Conservation (phyloP, 208 protist species). For the Trypanosoma cruzi region DNA sequence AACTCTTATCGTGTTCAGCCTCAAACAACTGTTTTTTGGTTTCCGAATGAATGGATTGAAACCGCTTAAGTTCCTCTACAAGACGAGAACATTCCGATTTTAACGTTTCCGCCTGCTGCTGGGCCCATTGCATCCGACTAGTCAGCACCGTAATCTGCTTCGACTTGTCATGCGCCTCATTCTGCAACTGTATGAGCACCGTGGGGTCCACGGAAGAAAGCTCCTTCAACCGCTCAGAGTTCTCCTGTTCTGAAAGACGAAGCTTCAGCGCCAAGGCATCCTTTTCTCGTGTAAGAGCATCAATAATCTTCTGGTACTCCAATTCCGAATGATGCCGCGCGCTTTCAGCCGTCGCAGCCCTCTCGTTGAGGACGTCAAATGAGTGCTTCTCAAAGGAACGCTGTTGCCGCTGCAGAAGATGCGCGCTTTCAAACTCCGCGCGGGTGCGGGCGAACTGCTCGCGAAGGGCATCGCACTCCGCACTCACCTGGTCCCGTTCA, state of each 20-base stretch:
- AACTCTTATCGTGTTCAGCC: constrained; percentile 58
- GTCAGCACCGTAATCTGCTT: constrained; percentile 60
- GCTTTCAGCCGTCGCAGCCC: constrained; percentile 13
- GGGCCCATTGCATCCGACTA: constrained; percentile 60
- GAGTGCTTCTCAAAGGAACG: constrained; percentile 23
- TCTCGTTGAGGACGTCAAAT: constrained; percentile 14
- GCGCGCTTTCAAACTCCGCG: constrained; percentile 35
- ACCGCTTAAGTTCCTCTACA: constrained; percentile 58
- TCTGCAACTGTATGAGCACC: constrained; percentile 47
- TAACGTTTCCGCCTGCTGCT: constrained; percentile 69
- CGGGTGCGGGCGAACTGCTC: constrained; percentile 40
- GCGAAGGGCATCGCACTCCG: constrained; percentile 30
- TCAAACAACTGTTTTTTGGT: constrained; percentile 61
- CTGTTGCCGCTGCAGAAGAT: constrained; percentile 21
- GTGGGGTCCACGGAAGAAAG: constrained; percentile 32
- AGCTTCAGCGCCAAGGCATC: constrained; percentile 47
- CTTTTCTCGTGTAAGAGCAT: constrained; percentile 49
- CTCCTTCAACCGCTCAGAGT: neutral
- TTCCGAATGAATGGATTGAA: constrained; percentile 44
- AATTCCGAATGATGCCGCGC: constrained; percentile 38
- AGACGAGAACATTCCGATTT: constrained; percentile 73
- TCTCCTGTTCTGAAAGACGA: constrained; percentile 22
- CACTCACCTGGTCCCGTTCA: constrained; percentile 14
- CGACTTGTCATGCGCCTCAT: constrained; percentile 52
- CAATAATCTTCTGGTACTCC: constrained; percentile 40